A percentile compares a stretch with the other conserved stretches of the same genome.
Conservation (phyloP, 2,329 filamentous ascomycete genomes). For the Harringtonia aguacate region DNA sequence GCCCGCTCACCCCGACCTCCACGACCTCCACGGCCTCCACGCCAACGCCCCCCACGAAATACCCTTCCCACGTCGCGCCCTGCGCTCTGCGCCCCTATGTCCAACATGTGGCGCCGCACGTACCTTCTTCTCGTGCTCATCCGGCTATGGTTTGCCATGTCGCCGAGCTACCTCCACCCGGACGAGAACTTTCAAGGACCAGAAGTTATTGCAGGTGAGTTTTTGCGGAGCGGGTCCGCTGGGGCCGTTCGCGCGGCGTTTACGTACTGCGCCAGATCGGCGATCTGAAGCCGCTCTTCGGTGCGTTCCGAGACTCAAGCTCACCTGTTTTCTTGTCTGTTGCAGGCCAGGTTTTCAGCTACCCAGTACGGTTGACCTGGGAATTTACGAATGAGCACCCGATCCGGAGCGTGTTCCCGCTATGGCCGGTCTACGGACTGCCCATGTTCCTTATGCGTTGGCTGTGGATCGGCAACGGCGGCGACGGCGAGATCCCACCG, state of each 20-base stretch:
- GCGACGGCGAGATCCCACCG: constrained; percentile 69
- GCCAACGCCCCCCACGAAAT: no score
- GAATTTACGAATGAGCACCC: constrained; percentile 85
- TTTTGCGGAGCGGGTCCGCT: no score
- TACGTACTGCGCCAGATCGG: not conserved
- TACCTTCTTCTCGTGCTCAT: constrained; percentile 79
- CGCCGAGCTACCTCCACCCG: constrained; percentile 92
- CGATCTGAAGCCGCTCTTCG: no score
- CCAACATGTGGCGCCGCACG: constrained; percentile 75
- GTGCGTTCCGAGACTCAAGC: no score
- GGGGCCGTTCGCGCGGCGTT: not conserved
- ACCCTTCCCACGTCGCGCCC: no score
- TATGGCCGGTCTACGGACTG: constrained; percentile 91
- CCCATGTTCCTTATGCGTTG: constrained; percentile 89
- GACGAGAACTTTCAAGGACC: constrained; percentile 99
- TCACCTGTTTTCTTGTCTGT: constrained; percentile 4
- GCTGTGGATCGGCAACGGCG: constrained; percentile 79
- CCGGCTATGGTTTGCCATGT: constrained; percentile 87
- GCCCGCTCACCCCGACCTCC: no score
- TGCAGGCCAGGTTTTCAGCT: constrained; percentile 82
- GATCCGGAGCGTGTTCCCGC: constrained; percentile 88
- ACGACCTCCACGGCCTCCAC: no score
- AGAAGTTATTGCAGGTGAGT: constrained; percentile 87
- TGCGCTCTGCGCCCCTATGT: not conserved
- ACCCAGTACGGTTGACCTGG: constrained; percentile 85